Evolutionary conservation across 495 filamentous ascomycete genomes (phyloP), one percentile per base, ranked within the genome.

Genomic region (Aspergillus sparsus): DNA sequence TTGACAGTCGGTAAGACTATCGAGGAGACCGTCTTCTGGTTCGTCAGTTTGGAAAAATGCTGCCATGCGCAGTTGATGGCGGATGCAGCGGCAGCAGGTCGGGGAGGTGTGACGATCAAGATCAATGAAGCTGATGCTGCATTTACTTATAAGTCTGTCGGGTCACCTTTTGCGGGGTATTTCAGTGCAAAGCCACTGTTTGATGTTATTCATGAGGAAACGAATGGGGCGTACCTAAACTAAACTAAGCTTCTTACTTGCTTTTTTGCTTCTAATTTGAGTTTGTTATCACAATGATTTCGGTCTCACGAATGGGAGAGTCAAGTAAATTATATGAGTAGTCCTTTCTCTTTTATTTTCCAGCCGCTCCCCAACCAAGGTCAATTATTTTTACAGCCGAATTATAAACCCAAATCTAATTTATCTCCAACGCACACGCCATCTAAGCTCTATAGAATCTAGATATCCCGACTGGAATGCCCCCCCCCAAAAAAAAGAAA

Each of bases 21-120:
- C 42, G 86, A 89, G 64, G 78, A 76, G 27, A 75, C 85, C 0
- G 80, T 92, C 1, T 90, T 86, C 67, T 92, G 88, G 89, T 92
- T 92, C 68, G 73, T 89, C 35, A 86, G 82, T 53, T 65, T 93
- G 59, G 89, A 91, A 61, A 89, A 85, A 62, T 89, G 85, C 70
- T 92, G 89, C 66, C 82, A 91, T 66, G 81, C 82, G n/a, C 89
- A 92, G 70, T 69, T 93, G 35, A 62, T 91, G 58, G 89, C 89
- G 5, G 89, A 93, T 70, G 89, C 89, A 0, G 89, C 89, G 5
- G 88, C 88, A 8, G 77, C 70, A 0, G 88, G 87, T 7, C 74
- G 84, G 2, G 89, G 89, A 4, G 80, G 80, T 1, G 70, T 78
- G 64, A 89, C 87, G 2, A 69, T 89, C 42, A 88, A 87, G 71